Conservation (phyloP, 148 eudicot species). For the Persicaria tinctoria region DNA sequence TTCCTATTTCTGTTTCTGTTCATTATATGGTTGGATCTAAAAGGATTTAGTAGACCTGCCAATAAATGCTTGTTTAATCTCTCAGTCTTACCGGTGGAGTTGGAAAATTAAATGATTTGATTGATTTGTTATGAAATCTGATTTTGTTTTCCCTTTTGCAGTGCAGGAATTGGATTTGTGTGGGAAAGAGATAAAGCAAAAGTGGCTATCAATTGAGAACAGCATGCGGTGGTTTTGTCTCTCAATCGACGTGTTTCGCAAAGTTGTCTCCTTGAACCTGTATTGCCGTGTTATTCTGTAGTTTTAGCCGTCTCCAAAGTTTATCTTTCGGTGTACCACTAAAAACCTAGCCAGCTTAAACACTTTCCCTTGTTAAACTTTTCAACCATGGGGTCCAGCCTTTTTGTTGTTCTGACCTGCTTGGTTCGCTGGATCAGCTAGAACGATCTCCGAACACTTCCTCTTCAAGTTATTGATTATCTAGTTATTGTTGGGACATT, state of each 20-base stretch:
- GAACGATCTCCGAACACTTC: slow-evolving; percentile 14
- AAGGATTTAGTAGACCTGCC: neutral
- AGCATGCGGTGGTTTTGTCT: slow-evolving; percentile 86
- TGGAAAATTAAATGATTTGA: neutral
- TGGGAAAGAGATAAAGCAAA: slow-evolving; percentile 2
- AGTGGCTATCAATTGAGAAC: slow-evolving; percentile 28
- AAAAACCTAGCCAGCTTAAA: neutral
- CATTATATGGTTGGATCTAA: slow-evolving; percentile 1
- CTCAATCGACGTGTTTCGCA: slow-evolving; percentile 69
- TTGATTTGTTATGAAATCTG: neutral
- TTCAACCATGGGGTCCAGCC: slow-evolving; percentile 67
- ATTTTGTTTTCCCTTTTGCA: neutral
- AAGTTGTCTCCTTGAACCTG: slow-evolving; percentile 61
- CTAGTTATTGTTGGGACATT: neutral
- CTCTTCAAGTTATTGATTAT: neutral
- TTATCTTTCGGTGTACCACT: neutral
- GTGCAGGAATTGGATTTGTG: slow-evolving; percentile 25
- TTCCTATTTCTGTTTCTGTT: neutral
- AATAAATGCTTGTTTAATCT: neutral
- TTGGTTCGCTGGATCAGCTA: slow-evolving; percentile 81
- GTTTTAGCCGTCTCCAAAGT: slow-evolving; percentile 8
- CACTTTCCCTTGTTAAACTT: neutral
- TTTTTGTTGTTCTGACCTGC: slow-evolving; percentile 62
- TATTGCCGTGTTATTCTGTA: slow-evolving; percentile 85
- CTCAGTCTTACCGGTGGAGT: too few relatives aligned